phyloP scores from a whole-genome alignment of 176 grass and related monocot species.

The Phyllostachys edulis region DNA sequence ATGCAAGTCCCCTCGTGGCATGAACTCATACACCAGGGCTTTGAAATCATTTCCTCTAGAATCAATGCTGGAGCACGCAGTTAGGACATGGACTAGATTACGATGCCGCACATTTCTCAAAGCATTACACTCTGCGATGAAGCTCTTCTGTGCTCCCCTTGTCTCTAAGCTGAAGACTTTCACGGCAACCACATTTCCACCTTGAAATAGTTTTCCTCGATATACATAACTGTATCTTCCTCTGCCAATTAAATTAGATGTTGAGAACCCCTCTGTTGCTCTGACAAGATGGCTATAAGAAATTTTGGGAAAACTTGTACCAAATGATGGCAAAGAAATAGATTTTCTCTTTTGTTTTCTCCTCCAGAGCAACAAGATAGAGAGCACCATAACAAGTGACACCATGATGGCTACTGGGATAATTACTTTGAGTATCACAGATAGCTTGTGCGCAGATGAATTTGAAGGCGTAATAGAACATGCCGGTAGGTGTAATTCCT shows the following conservation, averaged over 20 bases:
- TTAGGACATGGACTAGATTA: constrained; percentile 32
- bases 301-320: neutral
- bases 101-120: constrained; percentile 39
- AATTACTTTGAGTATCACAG: neutral
- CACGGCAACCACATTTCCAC: neutral
- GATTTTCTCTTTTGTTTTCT: neutral
- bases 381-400: neutral
- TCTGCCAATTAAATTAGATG: neutral
- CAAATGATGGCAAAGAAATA: neutral
- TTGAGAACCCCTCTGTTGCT: constrained; percentile 21
- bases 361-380: neutral
- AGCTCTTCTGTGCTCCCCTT: constrained; percentile 12
- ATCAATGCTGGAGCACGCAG: constrained; percentile 31
- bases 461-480: neutral
- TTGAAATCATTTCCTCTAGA: constrained; percentile 40
- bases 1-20: constrained; percentile 27
- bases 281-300: neutral
- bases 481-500: neutral
- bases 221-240: constrained; percentile 31
- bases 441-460: neutral
- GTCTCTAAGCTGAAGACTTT: constrained; percentile 21
- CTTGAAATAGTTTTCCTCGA: neutral
- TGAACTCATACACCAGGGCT: constrained; percentile 26
- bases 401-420: neutral
- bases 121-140: constrained; percentile 25